A percentile compares a stretch with the other conserved stretches of the same genome.
Conservation (phyloP, 2,329 filamentous ascomycete species). For the Lizonia empirigonia region DNA sequence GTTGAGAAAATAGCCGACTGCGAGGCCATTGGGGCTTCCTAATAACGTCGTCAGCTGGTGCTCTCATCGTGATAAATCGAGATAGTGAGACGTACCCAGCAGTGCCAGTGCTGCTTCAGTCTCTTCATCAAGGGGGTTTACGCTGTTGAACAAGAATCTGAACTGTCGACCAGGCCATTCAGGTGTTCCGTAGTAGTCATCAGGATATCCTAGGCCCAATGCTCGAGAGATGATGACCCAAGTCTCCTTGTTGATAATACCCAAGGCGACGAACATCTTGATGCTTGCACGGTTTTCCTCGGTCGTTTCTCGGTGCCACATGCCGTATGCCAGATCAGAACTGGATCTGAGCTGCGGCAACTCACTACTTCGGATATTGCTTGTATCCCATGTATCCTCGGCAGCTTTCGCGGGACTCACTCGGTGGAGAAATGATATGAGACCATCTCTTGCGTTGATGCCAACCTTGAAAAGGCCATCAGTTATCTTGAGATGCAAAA, state of each 20-base stretch:
- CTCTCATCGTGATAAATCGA: neutral
- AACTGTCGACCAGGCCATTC: constrained; percentile 1
- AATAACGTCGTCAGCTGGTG: neutral
- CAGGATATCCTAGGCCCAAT: too few species aligned
- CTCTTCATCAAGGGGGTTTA: neutral
- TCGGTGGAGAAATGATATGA: neutral
- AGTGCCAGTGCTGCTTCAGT: constrained; percentile 11
- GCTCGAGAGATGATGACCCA: too few species aligned
- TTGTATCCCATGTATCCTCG: neutral
- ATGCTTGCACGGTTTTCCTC: neutral
- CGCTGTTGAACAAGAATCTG: too few species aligned
- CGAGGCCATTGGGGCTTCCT: constrained; percentile 5
- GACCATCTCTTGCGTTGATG: neutral
- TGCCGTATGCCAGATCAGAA: neutral
- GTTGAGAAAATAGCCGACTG: constrained; percentile 7
- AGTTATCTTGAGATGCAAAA: too few species aligned
- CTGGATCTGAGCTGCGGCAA: neutral
- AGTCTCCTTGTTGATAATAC: neutral
- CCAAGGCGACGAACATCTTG: neutral
- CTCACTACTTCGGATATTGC: neutral
- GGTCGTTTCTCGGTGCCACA: neutral
- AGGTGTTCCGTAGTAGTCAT: neutral
- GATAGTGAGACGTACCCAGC: neutral
- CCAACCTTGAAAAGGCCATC: neutral
- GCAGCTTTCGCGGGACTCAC: neutral